phyloP scores from a whole-genome alignment of 805 yeast genomes.

The Barnettozyma sucrosica region DNA sequence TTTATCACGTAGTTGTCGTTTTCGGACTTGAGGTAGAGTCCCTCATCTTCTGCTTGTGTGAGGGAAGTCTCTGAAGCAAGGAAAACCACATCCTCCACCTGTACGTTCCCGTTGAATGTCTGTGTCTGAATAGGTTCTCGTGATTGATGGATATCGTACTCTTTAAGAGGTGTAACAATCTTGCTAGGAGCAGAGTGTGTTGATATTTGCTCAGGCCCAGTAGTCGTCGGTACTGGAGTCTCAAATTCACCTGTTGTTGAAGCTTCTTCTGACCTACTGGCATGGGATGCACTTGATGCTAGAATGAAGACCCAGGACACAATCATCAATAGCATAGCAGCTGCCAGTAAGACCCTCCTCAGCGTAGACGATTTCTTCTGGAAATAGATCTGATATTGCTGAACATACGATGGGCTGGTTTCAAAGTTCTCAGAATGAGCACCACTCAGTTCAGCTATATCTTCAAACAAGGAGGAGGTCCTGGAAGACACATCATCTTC shows the following conservation, averaged over 20 bases:
- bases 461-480: constrained; percentile 6
- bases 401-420: background rate
- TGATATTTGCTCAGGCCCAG: background rate
- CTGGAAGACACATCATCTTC: constrained; percentile 2
- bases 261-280: background rate
- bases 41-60: constrained; percentile 36
- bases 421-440: constrained; percentile 2
- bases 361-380: background rate
- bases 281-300: background rate
- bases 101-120: background rate
- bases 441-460: constrained; percentile 1
- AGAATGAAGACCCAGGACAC: constrained; percentile 7
- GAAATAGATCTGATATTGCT: constrained; percentile 1
- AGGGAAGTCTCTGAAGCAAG: constrained; percentile 22
- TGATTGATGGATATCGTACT: constrained; percentile 7
- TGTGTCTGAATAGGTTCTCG: constrained; percentile 10
- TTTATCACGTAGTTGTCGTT: constrained; percentile 23
- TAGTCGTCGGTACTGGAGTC: background rate
- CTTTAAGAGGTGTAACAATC: constrained; percentile 4
- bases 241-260: background rate
- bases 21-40: constrained; percentile 30
- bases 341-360: background rate
- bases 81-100: constrained; percentile 19
- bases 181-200: background rate
- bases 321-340: background rate